Evolutionary conservation across 768 basidiomycete genomes (phyloP), one percentile per base, ranked within the genome.

Genomic region (Hirschioporus abietinus): DNA sequence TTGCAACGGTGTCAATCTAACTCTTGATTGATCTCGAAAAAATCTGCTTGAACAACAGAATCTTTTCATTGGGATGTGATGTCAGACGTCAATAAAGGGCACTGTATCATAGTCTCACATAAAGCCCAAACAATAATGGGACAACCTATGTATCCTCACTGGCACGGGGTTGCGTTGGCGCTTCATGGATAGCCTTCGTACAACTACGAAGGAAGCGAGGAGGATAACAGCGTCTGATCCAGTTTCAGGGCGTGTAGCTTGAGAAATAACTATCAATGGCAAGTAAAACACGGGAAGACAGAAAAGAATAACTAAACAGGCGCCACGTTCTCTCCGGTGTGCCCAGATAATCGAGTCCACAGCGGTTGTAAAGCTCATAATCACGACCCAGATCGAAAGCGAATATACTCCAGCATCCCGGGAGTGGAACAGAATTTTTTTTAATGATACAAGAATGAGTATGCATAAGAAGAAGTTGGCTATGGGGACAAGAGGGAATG

Each of bases 1-100:
- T 12, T 3, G 1, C 42, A 20, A 12, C 2, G 15, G 42, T 10
- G 12, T 20, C 42, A 52, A 5, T 15, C 86, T 17, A 80, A 65
- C n/a, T 80, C 75, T 67, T 86, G 82, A 1, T 81, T 36, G n/a
- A 88, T 81, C 65, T 83, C 78, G 68, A 75, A 87, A 0, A 86
- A 80, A 64, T 84, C 83, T 0, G 79, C 81, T 74, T 84, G 82
- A 0, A 83, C 81, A 42, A 81, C 68, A 64, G 75, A 79, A 63
- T 81, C 80, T 82, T 66, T 17, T 34, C 23, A 20, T 10, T n/a
- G n/a, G 68, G 42, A 30, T 36, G 26, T 59, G n/a, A 69, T 67
- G 12, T 52, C 4, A 52, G 20, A 52, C 4, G 42, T 15, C 2
- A 10, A 15, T 15, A 5, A 8, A 8, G n/a, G n/a, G 8, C 8